These are phyloP conservation scores for Sequoia sempervirens DNA, from an alignment of 75 land plant genomes.

Conservation along the genomic window DNA sequence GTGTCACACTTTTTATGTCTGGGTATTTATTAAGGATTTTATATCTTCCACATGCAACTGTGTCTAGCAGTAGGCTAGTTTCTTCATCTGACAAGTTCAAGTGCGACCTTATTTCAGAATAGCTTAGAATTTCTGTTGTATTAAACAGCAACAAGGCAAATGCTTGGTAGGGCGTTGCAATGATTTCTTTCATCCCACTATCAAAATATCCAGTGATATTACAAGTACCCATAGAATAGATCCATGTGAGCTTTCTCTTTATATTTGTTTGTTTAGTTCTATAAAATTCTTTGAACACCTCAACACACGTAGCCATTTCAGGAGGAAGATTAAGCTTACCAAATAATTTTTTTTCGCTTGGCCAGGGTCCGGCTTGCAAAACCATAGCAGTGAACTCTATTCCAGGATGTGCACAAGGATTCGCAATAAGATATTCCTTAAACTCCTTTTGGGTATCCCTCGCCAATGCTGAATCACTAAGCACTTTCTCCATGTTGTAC, in stretches of 20 bases:
- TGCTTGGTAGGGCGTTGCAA: constrained; percentile 46
- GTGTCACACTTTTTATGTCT: too few species aligned
- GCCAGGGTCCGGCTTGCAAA: constrained; percentile 42
- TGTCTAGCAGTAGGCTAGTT: constrained; percentile 28
- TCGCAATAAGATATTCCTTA: constrained; percentile 30
- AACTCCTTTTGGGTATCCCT: constrained; percentile 32
- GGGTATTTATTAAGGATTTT: constrained; percentile 11
- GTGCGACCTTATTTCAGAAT: constrained; percentile 35
- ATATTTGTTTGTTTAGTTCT: background rate
- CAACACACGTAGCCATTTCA: constrained; percentile 51
- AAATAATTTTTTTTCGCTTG: constrained; percentile 38
- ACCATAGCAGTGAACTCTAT: constrained; percentile 40
- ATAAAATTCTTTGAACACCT: constrained; percentile 41
- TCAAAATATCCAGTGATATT: constrained; percentile 43
- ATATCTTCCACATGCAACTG: constrained; percentile 37
- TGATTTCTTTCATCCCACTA: constrained; percentile 31
- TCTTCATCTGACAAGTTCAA: constrained; percentile 49
- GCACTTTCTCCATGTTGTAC: constrained; percentile 48
- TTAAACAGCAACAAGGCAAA: constrained; percentile 39
- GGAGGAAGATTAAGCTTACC: constrained; percentile 38
- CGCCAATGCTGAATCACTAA: constrained; percentile 36
- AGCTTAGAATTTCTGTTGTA: constrained; percentile 36
- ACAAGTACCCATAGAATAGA: constrained; percentile 43
- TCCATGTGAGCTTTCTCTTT: constrained; percentile 43
- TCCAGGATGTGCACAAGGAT: constrained; percentile 34